Evolutionary conservation across 306 rosid genomes (phyloP).

Genomic region (Pachyrhizus erosus): DNA sequence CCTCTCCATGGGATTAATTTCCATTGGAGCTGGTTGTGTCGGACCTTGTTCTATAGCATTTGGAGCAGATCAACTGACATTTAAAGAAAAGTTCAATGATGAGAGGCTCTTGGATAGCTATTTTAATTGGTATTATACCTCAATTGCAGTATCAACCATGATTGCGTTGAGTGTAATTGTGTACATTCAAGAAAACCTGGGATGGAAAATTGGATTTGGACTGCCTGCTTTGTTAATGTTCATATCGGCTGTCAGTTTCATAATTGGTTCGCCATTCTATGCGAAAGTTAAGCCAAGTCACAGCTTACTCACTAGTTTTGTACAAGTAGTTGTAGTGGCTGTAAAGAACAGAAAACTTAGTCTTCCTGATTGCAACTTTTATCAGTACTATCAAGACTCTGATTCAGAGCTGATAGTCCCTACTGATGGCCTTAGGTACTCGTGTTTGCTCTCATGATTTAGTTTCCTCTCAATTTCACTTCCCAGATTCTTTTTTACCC

Average conservation of each 20-base stretch:
- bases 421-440: constrained; percentile 51
- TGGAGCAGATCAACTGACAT: constrained; percentile 60
- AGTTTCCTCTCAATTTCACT: background rate
- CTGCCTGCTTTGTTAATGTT: constrained; percentile 52
- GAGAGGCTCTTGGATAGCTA: constrained; percentile 51
- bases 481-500: background rate
- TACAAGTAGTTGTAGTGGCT: constrained; percentile 51
- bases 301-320: constrained; percentile 45
- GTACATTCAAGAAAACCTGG: constrained; percentile 59
- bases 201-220: constrained; percentile 65
- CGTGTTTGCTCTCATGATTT: background rate
- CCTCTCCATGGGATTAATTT: constrained; percentile 53
- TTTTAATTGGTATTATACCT: constrained; percentile 61
- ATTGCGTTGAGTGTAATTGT: constrained; percentile 47
- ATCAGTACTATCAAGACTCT: constrained; percentile 42
- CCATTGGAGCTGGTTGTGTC: constrained; percentile 68
- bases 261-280: constrained; percentile 53
- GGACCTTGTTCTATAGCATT: constrained; percentile 68
- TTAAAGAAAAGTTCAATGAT: constrained; percentile 31
- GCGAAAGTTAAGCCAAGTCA: constrained; percentile 43
- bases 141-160: constrained; percentile 39
- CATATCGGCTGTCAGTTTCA: constrained; percentile 46
- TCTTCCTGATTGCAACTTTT: constrained; percentile 32
- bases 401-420: constrained; percentile 41
- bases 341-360: constrained; percentile 45